Percentiles rank a stretch among this genome's conserved stretches.
These are phyloP conservation scores for Cryptococcus sp. DNA, from an alignment of 1,284 basidiomycete genomes.

Conservation along the genomic window DNA sequence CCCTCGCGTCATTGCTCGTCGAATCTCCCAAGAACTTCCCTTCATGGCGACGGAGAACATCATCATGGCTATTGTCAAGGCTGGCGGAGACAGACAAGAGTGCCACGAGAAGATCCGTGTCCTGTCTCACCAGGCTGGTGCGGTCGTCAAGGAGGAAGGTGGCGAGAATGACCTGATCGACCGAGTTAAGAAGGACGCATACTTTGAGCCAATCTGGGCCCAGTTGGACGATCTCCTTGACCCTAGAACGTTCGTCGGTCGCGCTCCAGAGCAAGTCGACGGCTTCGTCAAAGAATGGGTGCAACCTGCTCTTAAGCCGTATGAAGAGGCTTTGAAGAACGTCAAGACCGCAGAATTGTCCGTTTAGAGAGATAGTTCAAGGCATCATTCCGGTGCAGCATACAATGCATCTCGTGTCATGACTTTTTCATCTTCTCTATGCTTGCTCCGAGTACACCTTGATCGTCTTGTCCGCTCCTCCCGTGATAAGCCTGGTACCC, in stretches of 20 bases:
- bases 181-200: constrained; percentile 68
- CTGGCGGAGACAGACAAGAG: constrained; percentile 91
- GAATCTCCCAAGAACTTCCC: constrained; percentile 91
- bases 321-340: constrained; percentile 63
- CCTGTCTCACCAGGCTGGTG: constrained; percentile 90
- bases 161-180: constrained; percentile 95
- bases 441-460: constrained; percentile 60
- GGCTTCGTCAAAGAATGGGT: constrained; percentile 87
- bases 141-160: constrained; percentile 93
- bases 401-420: constrained; percentile 15
- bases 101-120: constrained; percentile 96
- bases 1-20: constrained; percentile 88
- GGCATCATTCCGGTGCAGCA: neutral
- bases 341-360: constrained; percentile 61
- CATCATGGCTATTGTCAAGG: constrained; percentile 98
- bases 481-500: constrained; percentile 91
- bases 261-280: constrained; percentile 93
- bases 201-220: constrained; percentile 62
- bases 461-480: constrained; percentile 97
- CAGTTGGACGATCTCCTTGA: constrained; percentile 63
- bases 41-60: constrained; percentile 99
- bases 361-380: constrained; percentile 43
- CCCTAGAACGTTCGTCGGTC: constrained; percentile 81
- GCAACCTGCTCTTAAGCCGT: constrained; percentile 71
- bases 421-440: constrained; percentile 16